Evolutionary conservation across 2,329 filamentous ascomycete genomes (phyloP).

Genomic region (Metarhizium rileyi): DNA sequence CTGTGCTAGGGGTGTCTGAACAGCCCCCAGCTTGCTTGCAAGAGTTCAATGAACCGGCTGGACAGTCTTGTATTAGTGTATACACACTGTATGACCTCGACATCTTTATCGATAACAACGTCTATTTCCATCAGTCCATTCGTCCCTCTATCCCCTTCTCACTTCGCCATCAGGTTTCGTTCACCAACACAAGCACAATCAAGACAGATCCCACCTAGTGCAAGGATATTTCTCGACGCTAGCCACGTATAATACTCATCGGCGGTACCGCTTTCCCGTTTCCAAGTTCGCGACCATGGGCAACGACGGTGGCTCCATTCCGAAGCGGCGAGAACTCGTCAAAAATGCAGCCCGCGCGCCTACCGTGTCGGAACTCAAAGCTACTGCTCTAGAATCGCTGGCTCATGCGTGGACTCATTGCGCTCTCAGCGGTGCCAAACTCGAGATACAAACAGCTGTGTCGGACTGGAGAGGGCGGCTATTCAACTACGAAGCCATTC

Average conservation of each 20-base stretch:
- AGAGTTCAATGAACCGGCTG: no score
- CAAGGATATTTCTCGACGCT: not conserved
- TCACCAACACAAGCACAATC: not conserved
- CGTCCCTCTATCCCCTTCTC: no score
- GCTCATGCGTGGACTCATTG: constrained; percentile 81
- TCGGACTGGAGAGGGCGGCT: constrained; percentile 76
- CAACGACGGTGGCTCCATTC: constrained; percentile 95
- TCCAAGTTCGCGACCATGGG: constrained; percentile 52
- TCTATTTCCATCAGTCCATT: not conserved
- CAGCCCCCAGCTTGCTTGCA: not conserved
- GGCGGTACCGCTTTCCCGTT: not conserved
- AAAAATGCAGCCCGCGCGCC: constrained; percentile 80
- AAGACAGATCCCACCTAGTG: not conserved
- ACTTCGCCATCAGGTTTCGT: not conserved
- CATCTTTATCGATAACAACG: not conserved
- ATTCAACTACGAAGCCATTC: constrained; percentile 89
- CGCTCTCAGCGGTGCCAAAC: constrained; percentile 68
- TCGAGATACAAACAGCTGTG: constrained; percentile 63
- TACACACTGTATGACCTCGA: not conserved
- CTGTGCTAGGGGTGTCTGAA: not conserved
- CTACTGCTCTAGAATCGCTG: constrained; percentile 74
- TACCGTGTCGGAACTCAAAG: constrained; percentile 79
- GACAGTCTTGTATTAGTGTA: no score
- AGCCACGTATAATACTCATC: not conserved
- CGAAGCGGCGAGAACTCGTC: constrained; percentile 89